phyloP scores from a whole-genome alignment of 2,329 filamentous ascomycete genomes.

The Nemania bipapillata region DNA sequence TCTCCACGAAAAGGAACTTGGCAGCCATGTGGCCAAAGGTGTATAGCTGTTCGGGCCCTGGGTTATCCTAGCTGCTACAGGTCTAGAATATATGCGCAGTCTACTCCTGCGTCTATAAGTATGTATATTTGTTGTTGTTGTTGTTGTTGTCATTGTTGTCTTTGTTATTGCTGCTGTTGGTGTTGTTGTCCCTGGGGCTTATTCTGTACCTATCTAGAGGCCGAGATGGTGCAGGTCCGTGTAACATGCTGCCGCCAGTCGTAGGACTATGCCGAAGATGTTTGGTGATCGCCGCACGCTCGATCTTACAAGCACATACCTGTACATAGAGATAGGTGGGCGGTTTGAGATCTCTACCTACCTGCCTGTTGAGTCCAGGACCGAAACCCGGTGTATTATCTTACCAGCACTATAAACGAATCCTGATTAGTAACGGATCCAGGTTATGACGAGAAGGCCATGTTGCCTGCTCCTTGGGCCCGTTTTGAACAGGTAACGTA shows the following conservation, averaged over 20 bases:
- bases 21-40: not conserved
- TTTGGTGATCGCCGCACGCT: not conserved
- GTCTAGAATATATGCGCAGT: not conserved
- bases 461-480: constrained; percentile 5
- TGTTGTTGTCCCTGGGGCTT: too few relatives aligned
- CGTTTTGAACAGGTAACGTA: constrained; percentile 2
- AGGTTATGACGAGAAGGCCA: not conserved
- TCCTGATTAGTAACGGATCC: constrained; percentile 14
- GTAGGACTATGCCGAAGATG: not conserved
- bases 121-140: too few relatives aligned
- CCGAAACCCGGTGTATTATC: constrained; percentile 1
- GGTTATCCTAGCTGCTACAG: not conserved
- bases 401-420: not conserved
- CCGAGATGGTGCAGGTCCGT: not conserved
- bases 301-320: not conserved
- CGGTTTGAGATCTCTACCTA: constrained; percentile 2
- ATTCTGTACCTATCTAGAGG: too few relatives aligned
- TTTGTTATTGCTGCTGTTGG: too few relatives aligned
- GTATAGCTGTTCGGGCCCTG: not conserved
- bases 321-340: not conserved
- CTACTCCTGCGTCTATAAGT: not conserved
- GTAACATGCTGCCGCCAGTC: not conserved
- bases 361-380: not conserved
- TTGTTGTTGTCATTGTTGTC: too few relatives aligned
- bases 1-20: not conserved